These are phyloP conservation scores for Solanum pimpinellifolium DNA, from an alignment of 257 asterid genomes.

Conservation along the genomic window DNA sequence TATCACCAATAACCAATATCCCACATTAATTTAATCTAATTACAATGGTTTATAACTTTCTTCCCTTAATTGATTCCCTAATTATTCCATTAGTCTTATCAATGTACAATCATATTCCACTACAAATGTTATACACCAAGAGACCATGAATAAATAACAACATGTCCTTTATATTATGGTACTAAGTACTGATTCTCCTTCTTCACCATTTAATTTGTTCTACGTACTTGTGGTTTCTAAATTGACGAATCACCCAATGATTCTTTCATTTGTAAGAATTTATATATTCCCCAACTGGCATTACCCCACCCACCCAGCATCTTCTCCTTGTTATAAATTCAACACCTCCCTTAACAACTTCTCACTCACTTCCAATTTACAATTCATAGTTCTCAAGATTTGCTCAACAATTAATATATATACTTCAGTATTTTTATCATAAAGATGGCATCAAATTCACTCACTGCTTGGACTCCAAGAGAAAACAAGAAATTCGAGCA, in stretches of 20 bases:
- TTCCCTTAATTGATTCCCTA: not conserved
- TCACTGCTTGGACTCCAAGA: conserved; percentile 44
- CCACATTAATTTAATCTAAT: too few species aligned
- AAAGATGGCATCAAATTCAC: conserved; percentile 31
- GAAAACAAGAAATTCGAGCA: conserved; percentile 63
- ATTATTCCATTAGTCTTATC: not conserved
- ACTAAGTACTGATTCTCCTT: not conserved
- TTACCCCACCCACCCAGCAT: conserved; percentile 24
- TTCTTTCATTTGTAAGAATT: conserved; percentile 25
- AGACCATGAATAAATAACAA: conserved; percentile 3
- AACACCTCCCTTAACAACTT: conserved; percentile 5
- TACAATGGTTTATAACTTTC: not conserved
- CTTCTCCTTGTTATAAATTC: conserved; percentile 20
- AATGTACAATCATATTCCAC: not conserved
- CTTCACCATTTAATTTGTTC: not conserved
- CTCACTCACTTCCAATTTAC: conserved; percentile 1
- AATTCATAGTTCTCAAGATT: not conserved
- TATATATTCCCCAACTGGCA: conserved; percentile 42
- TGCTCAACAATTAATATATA: too few species aligned
- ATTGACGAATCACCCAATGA: conserved; percentile 36
- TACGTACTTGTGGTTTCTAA: conserved; percentile 34
- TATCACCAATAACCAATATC: not conserved
- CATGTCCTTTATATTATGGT: conserved; percentile 1
- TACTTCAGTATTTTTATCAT: not conserved
- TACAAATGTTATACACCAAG: conserved; percentile 5